These are phyloP conservation scores for Aspergillus wentii DNA, from an alignment of 495 filamentous ascomycete genomes.

Conservation along the genomic window DNA sequence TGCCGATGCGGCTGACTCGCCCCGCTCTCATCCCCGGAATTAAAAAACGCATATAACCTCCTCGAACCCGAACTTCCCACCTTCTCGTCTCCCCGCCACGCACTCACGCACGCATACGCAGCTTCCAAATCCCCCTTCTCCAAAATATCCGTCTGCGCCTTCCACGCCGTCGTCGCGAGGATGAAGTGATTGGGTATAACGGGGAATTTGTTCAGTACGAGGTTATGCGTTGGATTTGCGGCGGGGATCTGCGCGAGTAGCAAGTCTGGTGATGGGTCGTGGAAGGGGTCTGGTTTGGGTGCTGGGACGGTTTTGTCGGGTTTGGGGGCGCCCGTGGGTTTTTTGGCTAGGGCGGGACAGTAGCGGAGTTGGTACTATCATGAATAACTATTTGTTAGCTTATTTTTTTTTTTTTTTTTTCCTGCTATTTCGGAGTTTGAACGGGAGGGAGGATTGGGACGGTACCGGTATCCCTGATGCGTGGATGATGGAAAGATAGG, in stretches of 20 bases:
- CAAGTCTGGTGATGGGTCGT: slow-evolving; percentile 57
- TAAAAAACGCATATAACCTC: slow-evolving; percentile 75
- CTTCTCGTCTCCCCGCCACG: slow-evolving; percentile 42
- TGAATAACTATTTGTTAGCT: background rate
- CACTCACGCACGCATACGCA: slow-evolving; percentile 59
- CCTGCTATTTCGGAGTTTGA: slow-evolving; percentile 2
- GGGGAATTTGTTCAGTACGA: slow-evolving; percentile 80
- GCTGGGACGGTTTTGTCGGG: slow-evolving; percentile 21
- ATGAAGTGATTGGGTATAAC: slow-evolving; percentile 79
- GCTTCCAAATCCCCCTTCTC: slow-evolving; percentile 61
- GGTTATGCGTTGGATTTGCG: slow-evolving; percentile 49
- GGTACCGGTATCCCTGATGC: slow-evolving; percentile 50
- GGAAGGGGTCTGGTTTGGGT: slow-evolving; percentile 67
- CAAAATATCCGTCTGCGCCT: slow-evolving; percentile 63
- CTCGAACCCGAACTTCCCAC: slow-evolving; percentile 9
- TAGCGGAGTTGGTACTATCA: slow-evolving; percentile 72
- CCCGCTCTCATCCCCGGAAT: slow-evolving; percentile 71
- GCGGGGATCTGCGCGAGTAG: slow-evolving; percentile 54
- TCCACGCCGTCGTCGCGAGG: slow-evolving; percentile 62
- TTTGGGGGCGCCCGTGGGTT: slow-evolving; percentile 51
- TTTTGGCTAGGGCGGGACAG: slow-evolving; percentile 70
- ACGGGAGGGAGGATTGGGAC: slow-evolving; percentile 4
- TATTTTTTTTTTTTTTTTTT: background rate
- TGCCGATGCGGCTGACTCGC: slow-evolving; percentile 78
- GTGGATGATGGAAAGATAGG: slow-evolving; percentile 50